phyloP scores from a whole-genome alignment of 2,329 filamentous ascomycete species.

The Fusarium tuaranense region DNA sequence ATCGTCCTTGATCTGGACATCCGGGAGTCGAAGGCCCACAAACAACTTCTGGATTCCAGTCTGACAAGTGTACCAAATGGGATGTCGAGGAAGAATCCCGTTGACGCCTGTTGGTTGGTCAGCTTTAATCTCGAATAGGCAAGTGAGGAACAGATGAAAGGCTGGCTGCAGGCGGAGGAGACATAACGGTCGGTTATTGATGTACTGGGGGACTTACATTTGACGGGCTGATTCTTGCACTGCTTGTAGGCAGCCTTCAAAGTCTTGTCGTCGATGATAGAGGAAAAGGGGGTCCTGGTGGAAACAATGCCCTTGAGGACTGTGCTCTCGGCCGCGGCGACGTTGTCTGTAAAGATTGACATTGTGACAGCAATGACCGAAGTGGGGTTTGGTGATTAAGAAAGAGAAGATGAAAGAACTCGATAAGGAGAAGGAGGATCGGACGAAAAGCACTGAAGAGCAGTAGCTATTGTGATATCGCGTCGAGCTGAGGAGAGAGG shows the following conservation, averaged over 20 bases:
- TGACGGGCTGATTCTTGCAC: not conserved
- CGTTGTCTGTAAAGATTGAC: not conserved
- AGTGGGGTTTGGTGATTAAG: not conserved
- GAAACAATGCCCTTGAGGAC: not conserved
- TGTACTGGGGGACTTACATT: not conserved
- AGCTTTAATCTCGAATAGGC: not conserved
- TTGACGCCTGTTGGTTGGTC: not conserved
- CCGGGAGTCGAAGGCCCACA: not conserved
- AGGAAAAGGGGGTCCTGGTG: not conserved
- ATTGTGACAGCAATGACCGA: not conserved
- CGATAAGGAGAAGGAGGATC: not conserved
- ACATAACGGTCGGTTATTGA: not conserved
- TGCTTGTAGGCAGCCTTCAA: not conserved
- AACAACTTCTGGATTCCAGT: conserved; percentile 4
- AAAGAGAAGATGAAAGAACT: not conserved
- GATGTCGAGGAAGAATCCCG: not conserved
- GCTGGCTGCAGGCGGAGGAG: not conserved
- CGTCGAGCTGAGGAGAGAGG: not conserved
- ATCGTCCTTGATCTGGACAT: not conserved
- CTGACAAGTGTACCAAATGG: not conserved
- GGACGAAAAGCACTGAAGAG: not conserved
- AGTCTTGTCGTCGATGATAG: not conserved
- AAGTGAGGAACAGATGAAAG: not conserved
- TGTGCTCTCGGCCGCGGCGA: not conserved
- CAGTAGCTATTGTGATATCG: not conserved